These are phyloP conservation scores for Hansenula lynferdii DNA, from an alignment of 1,139 yeast species.

Conservation along the genomic window DNA sequence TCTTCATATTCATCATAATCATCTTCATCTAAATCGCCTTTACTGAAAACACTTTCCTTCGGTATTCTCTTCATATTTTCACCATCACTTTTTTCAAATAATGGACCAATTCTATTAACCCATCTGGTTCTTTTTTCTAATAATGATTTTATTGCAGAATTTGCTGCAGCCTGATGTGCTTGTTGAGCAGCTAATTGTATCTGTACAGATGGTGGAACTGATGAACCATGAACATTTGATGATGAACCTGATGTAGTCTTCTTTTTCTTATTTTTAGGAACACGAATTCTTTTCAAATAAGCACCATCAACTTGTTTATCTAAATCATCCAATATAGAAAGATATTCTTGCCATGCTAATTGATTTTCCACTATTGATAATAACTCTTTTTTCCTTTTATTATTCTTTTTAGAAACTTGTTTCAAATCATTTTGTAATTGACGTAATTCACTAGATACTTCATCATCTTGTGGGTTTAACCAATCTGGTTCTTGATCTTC, in stretches of 20 bases:
- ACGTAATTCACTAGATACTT: conserved; percentile 81
- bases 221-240: neutral
- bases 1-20: conserved; percentile 34
- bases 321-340: conserved; percentile 83
- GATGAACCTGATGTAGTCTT: conserved; percentile 26
- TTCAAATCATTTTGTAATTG: conserved; percentile 64
- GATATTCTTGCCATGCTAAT: conserved; percentile 92
- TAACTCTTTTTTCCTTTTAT: conserved; percentile 59
- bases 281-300: conserved; percentile 76
- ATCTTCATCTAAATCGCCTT: conserved; percentile 47
- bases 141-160: conserved; percentile 71
- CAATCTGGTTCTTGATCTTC: conserved; percentile 42
- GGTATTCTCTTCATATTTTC: conserved; percentile 78
- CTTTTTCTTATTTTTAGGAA: conserved; percentile 78
- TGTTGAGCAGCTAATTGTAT: conserved; percentile 30
- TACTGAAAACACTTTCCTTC: conserved; percentile 52
- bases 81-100: conserved; percentile 54
- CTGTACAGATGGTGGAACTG: conserved; percentile 22
- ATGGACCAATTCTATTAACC: conserved; percentile 85
- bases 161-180: conserved; percentile 51
- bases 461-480: conserved; percentile 90
- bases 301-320: conserved; percentile 98
- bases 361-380: conserved; percentile 82
- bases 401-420: conserved; percentile 57
- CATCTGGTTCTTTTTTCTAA: conserved; percentile 85